phyloP scores from a whole-genome alignment of 352 stramenopile species.

The Phytophthora chlamydospora region DNA sequence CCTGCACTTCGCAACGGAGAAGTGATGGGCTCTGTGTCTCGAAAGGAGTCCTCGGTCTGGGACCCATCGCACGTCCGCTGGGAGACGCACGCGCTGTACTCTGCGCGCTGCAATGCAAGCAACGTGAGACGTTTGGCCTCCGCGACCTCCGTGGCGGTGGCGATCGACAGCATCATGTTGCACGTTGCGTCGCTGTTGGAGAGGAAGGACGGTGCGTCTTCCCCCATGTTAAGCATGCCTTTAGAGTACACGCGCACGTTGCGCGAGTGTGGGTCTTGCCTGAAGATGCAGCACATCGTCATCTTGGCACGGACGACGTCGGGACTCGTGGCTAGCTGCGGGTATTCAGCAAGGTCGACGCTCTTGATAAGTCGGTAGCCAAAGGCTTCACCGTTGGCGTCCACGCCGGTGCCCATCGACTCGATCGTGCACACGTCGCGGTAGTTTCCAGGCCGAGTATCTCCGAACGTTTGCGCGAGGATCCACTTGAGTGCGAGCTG shows the following conservation, averaged over 20 bases:
- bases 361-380: slow-evolving; percentile 46
- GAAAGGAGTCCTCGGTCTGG: slow-evolving; percentile 10
- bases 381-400: slow-evolving; percentile 29
- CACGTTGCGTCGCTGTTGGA: slow-evolving; percentile 18
- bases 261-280: slow-evolving; percentile 19
- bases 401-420: slow-evolving; percentile 34
- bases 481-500: slow-evolving; percentile 53
- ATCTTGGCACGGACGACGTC: slow-evolving; percentile 33
- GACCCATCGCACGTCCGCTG: slow-evolving; percentile 8
- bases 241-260: slow-evolving; percentile 34
- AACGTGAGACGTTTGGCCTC: slow-evolving; percentile 36
- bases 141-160: slow-evolving; percentile 17
- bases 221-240: slow-evolving; percentile 28
- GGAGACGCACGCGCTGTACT: slow-evolving; percentile 8
- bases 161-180: slow-evolving; percentile 27
- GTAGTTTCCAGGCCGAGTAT: slow-evolving; percentile 26
- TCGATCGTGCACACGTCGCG: slow-evolving; percentile 46
- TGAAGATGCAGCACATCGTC: slow-evolving; percentile 33
- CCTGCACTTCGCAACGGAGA: not conserved
- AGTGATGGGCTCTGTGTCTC: slow-evolving; percentile 19
- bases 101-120: slow-evolving; percentile 22
- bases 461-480: slow-evolving; percentile 29
- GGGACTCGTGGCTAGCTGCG: slow-evolving; percentile 23
- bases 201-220: slow-evolving; percentile 12
- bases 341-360: slow-evolving; percentile 38